A percentile compares a stretch with the other conserved stretches of the same genome.
Conservation (phyloP, 2,329 filamentous ascomycete genomes). For the Thielaviopsis punctulata region DNA sequence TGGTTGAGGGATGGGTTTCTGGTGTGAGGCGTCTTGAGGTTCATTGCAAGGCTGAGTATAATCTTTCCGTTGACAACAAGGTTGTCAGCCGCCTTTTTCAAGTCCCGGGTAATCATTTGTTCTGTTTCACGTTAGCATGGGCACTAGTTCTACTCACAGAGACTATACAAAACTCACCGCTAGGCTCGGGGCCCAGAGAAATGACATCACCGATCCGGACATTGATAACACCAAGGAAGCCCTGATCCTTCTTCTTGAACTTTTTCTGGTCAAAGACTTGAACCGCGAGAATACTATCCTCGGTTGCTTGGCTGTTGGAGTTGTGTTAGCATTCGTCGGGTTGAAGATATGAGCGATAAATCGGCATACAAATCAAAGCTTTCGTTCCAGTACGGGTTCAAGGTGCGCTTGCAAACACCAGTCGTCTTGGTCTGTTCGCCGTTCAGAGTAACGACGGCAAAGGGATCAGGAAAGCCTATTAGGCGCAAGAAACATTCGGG, state of each 20-base stretch:
- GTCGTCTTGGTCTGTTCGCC: slow-evolving; percentile 99
- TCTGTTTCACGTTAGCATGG: slow-evolving; percentile 30
- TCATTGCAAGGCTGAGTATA: slow-evolving; percentile 90
- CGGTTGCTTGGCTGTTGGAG: slow-evolving; percentile 56
- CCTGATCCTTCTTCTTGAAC: slow-evolving; percentile 99
- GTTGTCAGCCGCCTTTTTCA: slow-evolving; percentile 97
- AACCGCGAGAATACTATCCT: slow-evolving; percentile 91
- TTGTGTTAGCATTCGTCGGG: neutral
- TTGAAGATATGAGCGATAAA: slow-evolving; percentile 1
- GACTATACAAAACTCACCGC: no score
- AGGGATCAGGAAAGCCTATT: slow-evolving; percentile 87
- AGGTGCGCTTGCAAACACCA: slow-evolving; percentile 84
- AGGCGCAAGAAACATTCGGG: neutral
- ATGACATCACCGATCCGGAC: slow-evolving; percentile 89
- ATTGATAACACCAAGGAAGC: slow-evolving; percentile 94
- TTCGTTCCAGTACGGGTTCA: slow-evolving; percentile 99
- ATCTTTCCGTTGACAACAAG: slow-evolving; percentile 95
- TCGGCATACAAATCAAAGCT: slow-evolving; percentile 81
- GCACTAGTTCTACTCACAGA: no score
- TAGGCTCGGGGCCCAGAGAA: slow-evolving; percentile 72
- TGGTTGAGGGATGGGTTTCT: slow-evolving; percentile 18
- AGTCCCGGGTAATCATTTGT: slow-evolving; percentile 94
- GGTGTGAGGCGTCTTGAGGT: slow-evolving; percentile 55
- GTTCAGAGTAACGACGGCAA: slow-evolving; percentile 90
- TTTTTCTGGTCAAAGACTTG: slow-evolving; percentile 99